Conservation (phyloP, 768 basidiomycete genomes). For the Rhodosporidiobolus sp. region DNA sequence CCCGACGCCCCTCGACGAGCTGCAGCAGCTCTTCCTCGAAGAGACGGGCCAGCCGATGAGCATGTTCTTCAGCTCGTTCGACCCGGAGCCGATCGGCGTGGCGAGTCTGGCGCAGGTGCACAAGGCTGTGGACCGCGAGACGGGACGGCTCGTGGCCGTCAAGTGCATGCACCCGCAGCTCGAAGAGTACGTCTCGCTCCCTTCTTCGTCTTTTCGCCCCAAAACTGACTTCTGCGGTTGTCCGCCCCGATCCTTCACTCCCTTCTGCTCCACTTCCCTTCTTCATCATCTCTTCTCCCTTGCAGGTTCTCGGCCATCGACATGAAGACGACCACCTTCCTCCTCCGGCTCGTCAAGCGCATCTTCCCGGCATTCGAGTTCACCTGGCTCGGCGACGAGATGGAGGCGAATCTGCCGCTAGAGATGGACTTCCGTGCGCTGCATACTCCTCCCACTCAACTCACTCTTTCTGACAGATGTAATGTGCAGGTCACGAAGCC, state of each 20-base stretch:
- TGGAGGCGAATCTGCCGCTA: slow-evolving; percentile 81
- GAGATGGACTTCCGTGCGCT: slow-evolving; percentile 78
- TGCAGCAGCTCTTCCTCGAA: slow-evolving; percentile 69
- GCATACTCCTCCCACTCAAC: neutral
- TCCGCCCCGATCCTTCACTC: neutral
- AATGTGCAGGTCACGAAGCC: slow-evolving; percentile 65
- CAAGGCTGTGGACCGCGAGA: slow-evolving; percentile 66
- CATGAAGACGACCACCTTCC: slow-evolving; percentile 48
- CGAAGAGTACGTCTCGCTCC: slow-evolving; percentile 65
- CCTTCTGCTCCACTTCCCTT: neutral
- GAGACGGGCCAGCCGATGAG: slow-evolving; percentile 73
- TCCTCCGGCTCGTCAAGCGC: slow-evolving; percentile 76
- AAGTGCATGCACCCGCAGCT: slow-evolving; percentile 86
- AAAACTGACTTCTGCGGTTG: neutral
- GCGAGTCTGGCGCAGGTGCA: slow-evolving; percentile 97
- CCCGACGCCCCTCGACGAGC: slow-evolving; percentile 73
- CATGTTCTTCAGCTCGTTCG: slow-evolving; percentile 79
- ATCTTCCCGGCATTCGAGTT: slow-evolving; percentile 97
- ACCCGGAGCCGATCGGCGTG: slow-evolving; percentile 84
- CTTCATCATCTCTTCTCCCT: too few species aligned
- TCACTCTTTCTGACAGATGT: neutral
- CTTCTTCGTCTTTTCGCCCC: neutral
- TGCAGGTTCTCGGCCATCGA: slow-evolving; percentile 63
- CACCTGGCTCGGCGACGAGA: slow-evolving; percentile 65
- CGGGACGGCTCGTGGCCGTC: slow-evolving; percentile 76